These are phyloP conservation scores for Microstegium vimineum DNA, from an alignment of 176 grass and related monocot genomes.

Conservation along the genomic window DNA sequence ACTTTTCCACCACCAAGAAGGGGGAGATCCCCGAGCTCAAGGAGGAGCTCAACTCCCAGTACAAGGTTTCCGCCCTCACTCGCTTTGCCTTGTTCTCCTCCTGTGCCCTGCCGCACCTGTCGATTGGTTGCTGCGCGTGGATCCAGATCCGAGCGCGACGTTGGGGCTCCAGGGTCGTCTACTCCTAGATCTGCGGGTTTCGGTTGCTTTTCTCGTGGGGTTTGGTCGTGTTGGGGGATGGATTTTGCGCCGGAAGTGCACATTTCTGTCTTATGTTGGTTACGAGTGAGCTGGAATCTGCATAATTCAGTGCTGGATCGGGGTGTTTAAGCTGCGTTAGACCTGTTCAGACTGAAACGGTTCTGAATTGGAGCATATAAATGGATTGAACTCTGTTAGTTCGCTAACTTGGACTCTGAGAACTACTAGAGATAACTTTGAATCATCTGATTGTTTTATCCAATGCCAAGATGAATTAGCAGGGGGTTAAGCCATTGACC, in stretches of 20 bases:
- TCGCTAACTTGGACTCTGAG: background rate
- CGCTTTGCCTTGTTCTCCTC: background rate
- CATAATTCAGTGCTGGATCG: background rate
- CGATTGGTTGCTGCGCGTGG: slow-evolving; percentile 4
- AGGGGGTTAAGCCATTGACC: background rate
- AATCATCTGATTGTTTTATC: background rate
- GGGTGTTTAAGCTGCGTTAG: background rate
- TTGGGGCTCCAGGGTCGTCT: background rate
- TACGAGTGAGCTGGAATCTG: background rate
- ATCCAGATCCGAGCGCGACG: slow-evolving; percentile 45
- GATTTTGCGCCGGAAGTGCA: background rate
- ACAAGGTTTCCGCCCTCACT: slow-evolving; percentile 51
- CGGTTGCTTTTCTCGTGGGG: background rate
- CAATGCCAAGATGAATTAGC: background rate
- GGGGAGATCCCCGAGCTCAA: slow-evolving; percentile 99
- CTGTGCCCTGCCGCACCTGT: background rate
- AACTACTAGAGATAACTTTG: background rate
- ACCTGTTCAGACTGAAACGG: background rate
- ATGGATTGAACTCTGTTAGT: background rate
- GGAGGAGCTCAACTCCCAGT: slow-evolving; percentile 99
- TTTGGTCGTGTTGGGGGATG: slow-evolving; percentile 6
- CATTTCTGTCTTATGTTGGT: background rate
- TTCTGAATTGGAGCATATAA: slow-evolving; percentile 5
- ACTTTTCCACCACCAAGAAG: slow-evolving; percentile 99
- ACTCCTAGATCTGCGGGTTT: slow-evolving; percentile 42